These are phyloP conservation scores for Spinellus fusiger DNA, from an alignment of 192 early-diverging fungal species.

Conservation along the genomic window DNA sequence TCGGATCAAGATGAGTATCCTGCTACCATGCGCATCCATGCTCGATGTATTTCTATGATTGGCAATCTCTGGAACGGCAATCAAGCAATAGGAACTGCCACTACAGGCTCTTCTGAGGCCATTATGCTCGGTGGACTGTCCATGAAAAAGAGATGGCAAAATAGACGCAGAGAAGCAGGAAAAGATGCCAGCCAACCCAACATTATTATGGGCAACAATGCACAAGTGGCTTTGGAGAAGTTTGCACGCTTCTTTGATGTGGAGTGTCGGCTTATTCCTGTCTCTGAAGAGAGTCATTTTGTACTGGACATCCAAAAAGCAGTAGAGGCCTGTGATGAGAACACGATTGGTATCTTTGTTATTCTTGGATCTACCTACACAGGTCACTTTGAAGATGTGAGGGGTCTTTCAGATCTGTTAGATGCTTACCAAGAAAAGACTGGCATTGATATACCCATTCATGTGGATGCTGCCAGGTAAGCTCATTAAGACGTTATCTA, in stretches of 20 bases:
- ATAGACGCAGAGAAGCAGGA: slow-evolving; percentile 42
- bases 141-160: slow-evolving; percentile 61
- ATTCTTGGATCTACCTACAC: slow-evolving; percentile 70
- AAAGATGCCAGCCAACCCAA: slow-evolving; percentile 58
- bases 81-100: slow-evolving; percentile 50
- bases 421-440: slow-evolving; percentile 46
- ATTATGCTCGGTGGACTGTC: slow-evolving; percentile 64
- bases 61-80: slow-evolving; percentile 61
- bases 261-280: slow-evolving; percentile 60
- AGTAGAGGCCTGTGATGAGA: slow-evolving; percentile 55
- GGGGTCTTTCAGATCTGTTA: slow-evolving; percentile 44
- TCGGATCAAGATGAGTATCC: slow-evolving; percentile 68
- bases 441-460: slow-evolving; percentile 59
- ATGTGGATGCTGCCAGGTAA: slow-evolving; percentile 58
- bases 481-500: neutral
- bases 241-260: slow-evolving; percentile 74
- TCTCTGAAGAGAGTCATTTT: slow-evolving; percentile 42
- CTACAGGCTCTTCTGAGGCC: slow-evolving; percentile 61
- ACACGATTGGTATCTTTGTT: slow-evolving; percentile 63
- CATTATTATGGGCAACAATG: slow-evolving; percentile 59
- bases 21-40: slow-evolving; percentile 56
- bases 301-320: slow-evolving; percentile 50
- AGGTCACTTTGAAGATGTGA: slow-evolving; percentile 61
- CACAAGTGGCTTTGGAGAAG: slow-evolving; percentile 66
- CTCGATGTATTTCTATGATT: slow-evolving; percentile 62